Evolutionary conservation across 495 filamentous ascomycete genomes (phyloP).

Genomic region (Ramalina peruviana): DNA sequence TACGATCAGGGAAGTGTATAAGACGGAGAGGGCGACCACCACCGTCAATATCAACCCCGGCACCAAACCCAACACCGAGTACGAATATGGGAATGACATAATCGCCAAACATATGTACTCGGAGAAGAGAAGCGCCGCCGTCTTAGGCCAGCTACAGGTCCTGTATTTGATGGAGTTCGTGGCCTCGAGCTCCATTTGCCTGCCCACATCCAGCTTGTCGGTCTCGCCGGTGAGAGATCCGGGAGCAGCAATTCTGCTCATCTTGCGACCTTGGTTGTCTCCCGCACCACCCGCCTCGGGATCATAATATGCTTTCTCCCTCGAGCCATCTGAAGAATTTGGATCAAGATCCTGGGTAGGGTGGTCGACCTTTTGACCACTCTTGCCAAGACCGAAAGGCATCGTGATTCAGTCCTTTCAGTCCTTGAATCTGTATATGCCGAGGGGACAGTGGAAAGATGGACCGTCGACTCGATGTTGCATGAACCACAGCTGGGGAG

Average conservation of each 20-base stretch:
- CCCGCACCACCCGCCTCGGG: neutral
- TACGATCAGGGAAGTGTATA: constrained; percentile 73
- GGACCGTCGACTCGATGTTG: constrained; percentile 20
- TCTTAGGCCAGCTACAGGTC: constrained; percentile 88
- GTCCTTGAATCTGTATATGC: too few species aligned
- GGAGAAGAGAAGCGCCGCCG: constrained; percentile 72
- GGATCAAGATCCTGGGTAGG: constrained; percentile 1
- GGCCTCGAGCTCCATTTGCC: constrained; percentile 68
- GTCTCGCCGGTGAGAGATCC: constrained; percentile 15
- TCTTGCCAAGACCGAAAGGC: neutral
- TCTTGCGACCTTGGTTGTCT: constrained; percentile 11
- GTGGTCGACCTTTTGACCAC: constrained; percentile 5
- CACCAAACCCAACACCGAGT: constrained; percentile 74
- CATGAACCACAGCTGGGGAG: constrained; percentile 28
- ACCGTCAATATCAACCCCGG: constrained; percentile 73
- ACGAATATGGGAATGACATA: constrained; percentile 88
- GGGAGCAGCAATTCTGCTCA: constrained; percentile 11
- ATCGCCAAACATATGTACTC: constrained; percentile 91
- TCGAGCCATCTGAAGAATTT: neutral
- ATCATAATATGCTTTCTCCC: constrained; percentile 5
- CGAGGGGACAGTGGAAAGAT: constrained; percentile 17
- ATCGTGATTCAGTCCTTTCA: too few species aligned
- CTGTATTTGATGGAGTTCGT: constrained; percentile 71
- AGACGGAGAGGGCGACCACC: constrained; percentile 55
- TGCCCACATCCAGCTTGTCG: constrained; percentile 33